These are phyloP conservation scores for Podospora australis DNA, from an alignment of 495 filamentous ascomycete species.

Conservation along the genomic window DNA sequence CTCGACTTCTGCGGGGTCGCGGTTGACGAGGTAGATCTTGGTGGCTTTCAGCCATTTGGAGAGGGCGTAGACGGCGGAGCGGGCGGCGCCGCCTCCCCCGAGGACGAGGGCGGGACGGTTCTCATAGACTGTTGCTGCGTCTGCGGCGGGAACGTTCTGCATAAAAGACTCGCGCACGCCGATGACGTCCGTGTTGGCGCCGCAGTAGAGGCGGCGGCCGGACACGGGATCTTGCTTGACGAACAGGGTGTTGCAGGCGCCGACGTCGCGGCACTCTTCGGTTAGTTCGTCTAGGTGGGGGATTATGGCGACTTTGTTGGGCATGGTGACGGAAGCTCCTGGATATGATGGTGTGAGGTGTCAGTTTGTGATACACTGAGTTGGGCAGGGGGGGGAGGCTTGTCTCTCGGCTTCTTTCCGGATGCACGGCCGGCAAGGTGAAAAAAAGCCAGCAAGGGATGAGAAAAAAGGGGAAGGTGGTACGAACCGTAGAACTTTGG, in stretches of 20 bases:
- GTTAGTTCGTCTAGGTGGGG: constrained; percentile 61
- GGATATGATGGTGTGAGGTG: too few species aligned
- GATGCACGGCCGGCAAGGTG: too few species aligned
- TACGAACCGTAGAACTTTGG: constrained; percentile 30
- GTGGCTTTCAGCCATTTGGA: constrained; percentile 58
- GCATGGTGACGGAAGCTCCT: constrained; percentile 70
- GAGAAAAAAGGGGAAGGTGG: neutral
- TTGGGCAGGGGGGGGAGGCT: constrained; percentile 43
- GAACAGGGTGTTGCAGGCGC: constrained; percentile 72
- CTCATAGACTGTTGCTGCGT: constrained; percentile 44
- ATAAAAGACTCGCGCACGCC: constrained; percentile 64
- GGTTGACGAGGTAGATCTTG: constrained; percentile 65
- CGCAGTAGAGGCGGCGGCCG: constrained; percentile 46
- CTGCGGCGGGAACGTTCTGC: constrained; percentile 43
- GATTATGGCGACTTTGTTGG: constrained; percentile 65
- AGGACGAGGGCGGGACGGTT: constrained; percentile 53
- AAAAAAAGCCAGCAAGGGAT: too few species aligned
- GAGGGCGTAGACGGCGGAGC: constrained; percentile 64
- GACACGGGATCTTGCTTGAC: constrained; percentile 36
- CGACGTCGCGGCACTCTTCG: constrained; percentile 58
- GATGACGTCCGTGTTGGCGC: constrained; percentile 71
- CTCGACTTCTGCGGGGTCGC: constrained; percentile 55
- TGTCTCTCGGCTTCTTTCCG: too few species aligned
- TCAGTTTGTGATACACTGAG: constrained; percentile 47
- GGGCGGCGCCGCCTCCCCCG: constrained; percentile 63